Conservation (phyloP, 768 basidiomycete genomes). For the Trametes coccinea region DNA sequence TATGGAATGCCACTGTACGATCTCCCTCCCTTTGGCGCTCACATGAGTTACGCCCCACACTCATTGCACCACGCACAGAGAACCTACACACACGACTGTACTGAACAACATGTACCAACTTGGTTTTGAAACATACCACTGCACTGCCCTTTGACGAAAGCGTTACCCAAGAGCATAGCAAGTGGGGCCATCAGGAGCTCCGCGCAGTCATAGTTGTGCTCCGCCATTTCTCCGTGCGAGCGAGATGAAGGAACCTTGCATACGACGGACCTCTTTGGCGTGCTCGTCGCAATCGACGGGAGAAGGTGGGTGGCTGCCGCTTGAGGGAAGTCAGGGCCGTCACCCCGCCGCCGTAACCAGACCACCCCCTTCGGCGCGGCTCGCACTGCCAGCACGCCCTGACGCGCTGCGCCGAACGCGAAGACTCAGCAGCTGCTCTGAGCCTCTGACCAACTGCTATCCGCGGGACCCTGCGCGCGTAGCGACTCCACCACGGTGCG, state of each 20-base stretch:
- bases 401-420: not conserved
- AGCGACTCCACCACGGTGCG: slow-evolving; percentile 7
- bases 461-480: not conserved
- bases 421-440: not conserved
- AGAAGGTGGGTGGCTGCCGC: slow-evolving; percentile 13
- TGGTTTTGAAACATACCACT: not conserved
- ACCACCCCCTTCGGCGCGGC: not conserved
- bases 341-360: not conserved
- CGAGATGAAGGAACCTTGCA: slow-evolving; percentile 15
- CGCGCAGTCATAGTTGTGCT: slow-evolving; percentile 16
- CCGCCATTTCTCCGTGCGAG: not conserved
- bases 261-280: not conserved
- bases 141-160: not conserved
- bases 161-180: not conserved
- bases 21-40: not conserved
- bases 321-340: not conserved
- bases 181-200: not conserved
- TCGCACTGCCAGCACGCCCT: not conserved
- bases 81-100: not conserved
- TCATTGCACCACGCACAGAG: not conserved
- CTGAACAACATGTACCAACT: not conserved
- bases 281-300: slow-evolving; percentile 4
- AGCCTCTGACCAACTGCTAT: not conserved
- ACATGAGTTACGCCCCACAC: not conserved
- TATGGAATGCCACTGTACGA: slow-evolving; percentile 3